Conservation (phyloP, 768 basidiomycete species). For the Paxillus rubicundulus region DNA sequence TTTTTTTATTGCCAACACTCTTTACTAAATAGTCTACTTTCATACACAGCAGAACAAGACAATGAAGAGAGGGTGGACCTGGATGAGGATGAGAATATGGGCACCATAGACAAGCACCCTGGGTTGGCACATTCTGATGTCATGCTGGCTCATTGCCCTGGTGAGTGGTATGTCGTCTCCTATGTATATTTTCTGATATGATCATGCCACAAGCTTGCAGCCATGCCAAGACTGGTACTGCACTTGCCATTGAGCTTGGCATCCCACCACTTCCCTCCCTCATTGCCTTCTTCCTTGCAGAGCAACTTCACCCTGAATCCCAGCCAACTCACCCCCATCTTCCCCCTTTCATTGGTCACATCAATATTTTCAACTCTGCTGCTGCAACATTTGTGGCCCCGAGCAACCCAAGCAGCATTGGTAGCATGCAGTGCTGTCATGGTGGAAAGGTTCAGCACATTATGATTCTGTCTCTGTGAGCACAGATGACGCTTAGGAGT, state of each 20-base stretch:
- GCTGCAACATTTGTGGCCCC: background rate
- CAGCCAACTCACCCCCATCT: background rate
- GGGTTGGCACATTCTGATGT: background rate
- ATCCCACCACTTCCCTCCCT: background rate
- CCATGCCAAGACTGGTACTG: background rate
- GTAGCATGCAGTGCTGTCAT: background rate
- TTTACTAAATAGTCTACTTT: background rate
- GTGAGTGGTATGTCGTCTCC: background rate
- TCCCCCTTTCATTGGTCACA: background rate
- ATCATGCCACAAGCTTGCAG: background rate
- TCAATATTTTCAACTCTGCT: background rate
- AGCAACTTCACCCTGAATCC: background rate
- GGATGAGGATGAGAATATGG: background rate
- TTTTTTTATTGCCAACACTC: background rate
- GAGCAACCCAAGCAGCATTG: background rate
- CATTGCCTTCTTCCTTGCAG: background rate
- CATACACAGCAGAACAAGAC: background rate
- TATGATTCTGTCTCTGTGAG: too few relatives aligned
- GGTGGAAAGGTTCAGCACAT: background rate
- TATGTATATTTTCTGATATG: background rate
- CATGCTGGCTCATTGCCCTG: background rate
- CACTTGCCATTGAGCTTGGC: background rate
- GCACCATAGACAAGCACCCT: background rate
- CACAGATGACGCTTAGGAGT: too few relatives aligned
- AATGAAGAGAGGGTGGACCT: background rate